A percentile compares a stretch with the other conserved stretches of the same genome.
phyloP scores from a whole-genome alignment of 352 stramenopile species.

The Globisporangium takayamanum region DNA sequence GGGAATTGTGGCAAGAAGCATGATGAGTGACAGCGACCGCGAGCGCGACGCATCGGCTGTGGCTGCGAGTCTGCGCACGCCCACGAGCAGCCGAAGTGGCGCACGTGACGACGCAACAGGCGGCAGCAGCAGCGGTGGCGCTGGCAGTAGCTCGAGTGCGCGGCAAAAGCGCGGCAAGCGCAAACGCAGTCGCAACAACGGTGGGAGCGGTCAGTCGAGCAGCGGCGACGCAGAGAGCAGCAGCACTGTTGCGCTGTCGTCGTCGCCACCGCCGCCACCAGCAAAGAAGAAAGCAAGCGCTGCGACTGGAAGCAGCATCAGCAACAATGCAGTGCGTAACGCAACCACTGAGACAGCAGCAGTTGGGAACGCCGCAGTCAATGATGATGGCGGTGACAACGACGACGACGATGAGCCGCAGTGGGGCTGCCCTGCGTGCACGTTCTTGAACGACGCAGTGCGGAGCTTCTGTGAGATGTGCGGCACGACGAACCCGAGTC shows the following conservation, averaged over 20 bases:
- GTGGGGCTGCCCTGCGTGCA: constrained; percentile 66
- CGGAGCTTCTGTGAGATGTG: constrained; percentile 76
- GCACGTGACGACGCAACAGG: background rate
- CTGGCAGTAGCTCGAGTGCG: constrained; percentile 10
- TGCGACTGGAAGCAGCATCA: background rate
- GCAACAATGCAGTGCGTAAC: background rate
- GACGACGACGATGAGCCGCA: constrained; percentile 15
- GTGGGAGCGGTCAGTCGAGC: background rate
- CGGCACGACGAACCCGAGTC: constrained; percentile 45
- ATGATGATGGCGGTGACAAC: constrained; percentile 2
- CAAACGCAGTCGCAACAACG: constrained; percentile 21
- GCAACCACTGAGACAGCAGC: constrained; percentile 8
- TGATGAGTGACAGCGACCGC: no score
- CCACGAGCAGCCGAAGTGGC: background rate
- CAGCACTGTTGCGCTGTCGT: background rate
- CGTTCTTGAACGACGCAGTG: constrained; percentile 57
- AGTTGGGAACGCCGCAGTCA: constrained; percentile 4
- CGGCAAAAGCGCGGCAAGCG: constrained; percentile 23
- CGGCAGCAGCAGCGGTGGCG: background rate
- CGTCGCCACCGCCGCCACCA: background rate
- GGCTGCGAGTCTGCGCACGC: background rate
- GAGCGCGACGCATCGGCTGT: no score
- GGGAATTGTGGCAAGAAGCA: background rate
- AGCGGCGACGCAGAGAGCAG: constrained; percentile 5
- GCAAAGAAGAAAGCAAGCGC: constrained; percentile 5